Evolutionary conservation across 1,139 yeast species (phyloP), one percentile per base, ranked within the genome.

Genomic region (Protomyces gravidus): DNA sequence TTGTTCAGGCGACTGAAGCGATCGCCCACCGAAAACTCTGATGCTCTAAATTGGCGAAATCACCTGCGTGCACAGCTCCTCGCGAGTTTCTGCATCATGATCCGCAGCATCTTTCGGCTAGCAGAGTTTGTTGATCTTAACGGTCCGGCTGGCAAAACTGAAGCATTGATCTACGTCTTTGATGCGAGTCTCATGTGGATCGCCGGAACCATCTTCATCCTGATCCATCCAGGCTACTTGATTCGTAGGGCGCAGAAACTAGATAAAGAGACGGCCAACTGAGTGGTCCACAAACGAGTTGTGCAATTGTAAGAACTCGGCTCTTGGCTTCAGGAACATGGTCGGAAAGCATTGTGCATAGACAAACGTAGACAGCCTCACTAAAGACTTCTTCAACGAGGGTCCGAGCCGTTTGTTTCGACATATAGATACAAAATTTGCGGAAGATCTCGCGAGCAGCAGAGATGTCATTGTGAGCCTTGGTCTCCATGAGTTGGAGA

Each of bases 381-480:
- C 42, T 36, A 21, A 36, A 36, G 9, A 36, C 42, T 36, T 36
- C 42, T n/a, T 36, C 42, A 36, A 36, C 17, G 21, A 36, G 42
- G 4, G 42, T 36, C 42, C 21, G 42, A 7, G 42, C 42, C 42
- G 25, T 36, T 36, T n/a, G 42, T 36, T 36, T 36, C 42, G 42
- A 36, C 21, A 36, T 11, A 36, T 36, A 36, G 42, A 36, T 36
- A 21, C 42, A 36, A 15, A 36, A 21, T 36, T 36, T 36, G 42
- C 42, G 42, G 42, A 36, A 36, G 17, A 36, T 36, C 42, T 36
- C 42, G 42, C 42, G 42, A 36, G 42, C 42, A 36, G 42, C 42
- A n/a, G 42, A 36, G 42, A 36, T 13, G 42, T 36, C 42, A 15
- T 7, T 21, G 17, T 36, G 21, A 3, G 42, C 42, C 42, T 36